These are phyloP conservation scores for Yueomyces sinensis DNA, from an alignment of 805 yeast species.

Conservation along the genomic window DNA sequence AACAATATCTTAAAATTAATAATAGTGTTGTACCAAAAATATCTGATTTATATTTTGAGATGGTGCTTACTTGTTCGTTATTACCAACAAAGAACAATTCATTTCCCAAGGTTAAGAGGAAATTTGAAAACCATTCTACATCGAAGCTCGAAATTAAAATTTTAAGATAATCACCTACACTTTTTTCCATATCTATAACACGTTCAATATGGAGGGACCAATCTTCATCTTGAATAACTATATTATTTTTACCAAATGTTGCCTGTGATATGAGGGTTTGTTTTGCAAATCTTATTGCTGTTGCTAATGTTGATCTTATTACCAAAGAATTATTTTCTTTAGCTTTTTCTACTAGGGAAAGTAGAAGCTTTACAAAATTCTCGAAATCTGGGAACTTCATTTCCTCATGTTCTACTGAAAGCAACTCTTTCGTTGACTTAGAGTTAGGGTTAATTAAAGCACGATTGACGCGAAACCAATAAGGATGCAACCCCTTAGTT, in stretches of 20 bases:
- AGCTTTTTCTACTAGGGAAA: constrained; percentile 15
- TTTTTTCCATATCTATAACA: constrained; percentile 49
- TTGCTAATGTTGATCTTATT: constrained; percentile 23
- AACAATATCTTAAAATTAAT: constrained; percentile 13
- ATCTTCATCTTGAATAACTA: constrained; percentile 54
- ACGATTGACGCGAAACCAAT: constrained; percentile 51
- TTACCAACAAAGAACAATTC: constrained; percentile 19
- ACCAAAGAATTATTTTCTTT: constrained; percentile 14
- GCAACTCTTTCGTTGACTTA: constrained; percentile 30
- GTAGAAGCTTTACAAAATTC: constrained; percentile 24
- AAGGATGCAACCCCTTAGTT: constrained; percentile 65
- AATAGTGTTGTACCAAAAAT: constrained; percentile 27
- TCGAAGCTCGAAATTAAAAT: constrained; percentile 5
- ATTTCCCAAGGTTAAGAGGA: constrained; percentile 26
- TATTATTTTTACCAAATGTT: constrained; percentile 35
- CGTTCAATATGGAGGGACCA: constrained; percentile 62
- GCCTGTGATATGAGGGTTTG: constrained; percentile 58
- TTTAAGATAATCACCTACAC: constrained; percentile 25
- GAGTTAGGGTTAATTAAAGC: constrained; percentile 33
- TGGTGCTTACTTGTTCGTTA: constrained; percentile 5
- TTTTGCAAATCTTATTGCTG: constrained; percentile 40
- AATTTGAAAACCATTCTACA: constrained; percentile 13
- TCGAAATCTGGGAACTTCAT: constrained; percentile 42
- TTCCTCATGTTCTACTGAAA: constrained; percentile 27
- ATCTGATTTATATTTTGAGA: constrained; percentile 14